Conservation (phyloP, 495 filamentous ascomycete species). For the Bacidia gigantensis region DNA sequence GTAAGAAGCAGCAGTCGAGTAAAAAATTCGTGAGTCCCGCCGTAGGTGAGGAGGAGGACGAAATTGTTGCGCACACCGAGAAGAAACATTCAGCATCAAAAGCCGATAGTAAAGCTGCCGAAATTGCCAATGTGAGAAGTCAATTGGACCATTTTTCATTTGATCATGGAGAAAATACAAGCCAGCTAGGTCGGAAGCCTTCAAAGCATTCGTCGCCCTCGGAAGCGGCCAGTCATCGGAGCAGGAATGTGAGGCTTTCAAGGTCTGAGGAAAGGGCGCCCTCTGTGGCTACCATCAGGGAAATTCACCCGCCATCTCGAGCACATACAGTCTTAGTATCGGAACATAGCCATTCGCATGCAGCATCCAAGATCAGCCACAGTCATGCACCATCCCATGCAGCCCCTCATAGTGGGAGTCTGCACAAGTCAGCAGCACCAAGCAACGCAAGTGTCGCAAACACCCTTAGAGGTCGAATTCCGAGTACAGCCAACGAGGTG, state of each 20-base stretch:
- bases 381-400: neutral
- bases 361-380: neutral
- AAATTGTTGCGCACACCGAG: neutral
- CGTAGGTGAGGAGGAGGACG: neutral
- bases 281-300: too few species aligned
- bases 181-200: neutral
- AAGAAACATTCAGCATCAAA: neutral
- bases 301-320: too few species aligned
- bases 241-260: neutral
- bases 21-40: neutral
- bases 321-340: neutral
- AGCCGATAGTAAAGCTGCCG: constrained; percentile 7
- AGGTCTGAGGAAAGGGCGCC: neutral
- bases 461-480: neutral
- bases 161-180: neutral
- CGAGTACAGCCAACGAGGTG: neutral
- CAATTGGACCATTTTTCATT: constrained; percentile 8
- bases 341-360: neutral
- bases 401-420: neutral
- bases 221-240: neutral
- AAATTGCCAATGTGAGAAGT: constrained; percentile 10
- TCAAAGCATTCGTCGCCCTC: neutral
- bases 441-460: neutral
- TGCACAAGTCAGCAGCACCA: neutral
- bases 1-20: neutral